These are phyloP conservation scores for Linnemannia zychae DNA, from an alignment of 192 early-diverging fungal species.

Conservation along the genomic window DNA sequence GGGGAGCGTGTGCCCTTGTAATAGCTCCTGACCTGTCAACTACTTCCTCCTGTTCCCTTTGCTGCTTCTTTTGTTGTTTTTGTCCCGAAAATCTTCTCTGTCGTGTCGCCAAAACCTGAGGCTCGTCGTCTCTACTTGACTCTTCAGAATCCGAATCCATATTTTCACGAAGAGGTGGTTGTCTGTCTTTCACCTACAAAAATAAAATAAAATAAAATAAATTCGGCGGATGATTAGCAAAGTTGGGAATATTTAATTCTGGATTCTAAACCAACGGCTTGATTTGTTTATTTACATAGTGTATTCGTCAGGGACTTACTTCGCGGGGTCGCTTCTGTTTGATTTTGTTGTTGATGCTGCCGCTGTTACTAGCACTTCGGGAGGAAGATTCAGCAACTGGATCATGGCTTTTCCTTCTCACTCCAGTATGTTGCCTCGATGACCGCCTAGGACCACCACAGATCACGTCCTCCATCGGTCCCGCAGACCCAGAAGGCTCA, in stretches of 20 bases:
- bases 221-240: background rate
- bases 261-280: background rate
- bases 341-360: background rate
- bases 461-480: background rate
- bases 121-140: background rate
- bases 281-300: background rate
- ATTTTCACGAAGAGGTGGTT: background rate
- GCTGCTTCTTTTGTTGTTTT: background rate
- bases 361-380: background rate
- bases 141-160: background rate
- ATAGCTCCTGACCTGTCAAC: background rate
- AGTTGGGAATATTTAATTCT: too few relatives aligned
- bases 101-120: background rate
- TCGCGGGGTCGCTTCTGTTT: slow-evolving; percentile 9
- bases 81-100: background rate
- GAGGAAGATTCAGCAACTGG: background rate
- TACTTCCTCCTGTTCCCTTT: background rate
- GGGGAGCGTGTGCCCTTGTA: background rate
- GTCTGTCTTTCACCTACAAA: background rate
- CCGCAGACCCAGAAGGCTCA: background rate
- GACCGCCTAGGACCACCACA: background rate
- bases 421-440: background rate
- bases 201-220: background rate
- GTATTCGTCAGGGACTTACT: background rate
- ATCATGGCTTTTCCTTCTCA: background rate